Percentiles rank a stretch among this genome's conserved stretches.
These are phyloP conservation scores for Boletus patriciae DNA, from an alignment of 768 basidiomycete species.

Conservation along the genomic window DNA sequence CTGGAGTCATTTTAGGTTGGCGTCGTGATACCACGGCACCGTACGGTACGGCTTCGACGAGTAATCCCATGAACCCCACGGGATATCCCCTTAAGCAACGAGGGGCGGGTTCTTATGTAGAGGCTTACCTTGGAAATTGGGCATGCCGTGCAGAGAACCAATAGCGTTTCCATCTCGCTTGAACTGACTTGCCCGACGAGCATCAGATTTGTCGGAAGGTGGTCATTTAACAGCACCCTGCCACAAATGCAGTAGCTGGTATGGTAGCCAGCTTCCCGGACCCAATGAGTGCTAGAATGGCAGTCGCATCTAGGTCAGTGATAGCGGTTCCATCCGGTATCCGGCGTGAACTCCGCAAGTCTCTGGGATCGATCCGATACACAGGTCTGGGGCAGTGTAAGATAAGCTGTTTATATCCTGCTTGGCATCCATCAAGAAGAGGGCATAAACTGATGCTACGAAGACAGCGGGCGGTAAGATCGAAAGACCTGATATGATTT, in stretches of 20 bases:
- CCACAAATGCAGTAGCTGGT: constrained; percentile 38
- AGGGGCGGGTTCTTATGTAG: not conserved
- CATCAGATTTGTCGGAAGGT: constrained; percentile 38
- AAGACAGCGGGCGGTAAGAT: not conserved
- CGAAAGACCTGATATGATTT: not conserved
- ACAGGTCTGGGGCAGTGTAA: not conserved
- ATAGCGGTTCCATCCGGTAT: constrained; percentile 29
- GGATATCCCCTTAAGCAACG: constrained; percentile 16
- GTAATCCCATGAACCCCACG: constrained; percentile 28
- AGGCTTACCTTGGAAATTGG: constrained; percentile 31
- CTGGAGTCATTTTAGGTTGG: constrained; percentile 19
- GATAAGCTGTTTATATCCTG: constrained; percentile 2
- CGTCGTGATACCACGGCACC: constrained; percentile 37
- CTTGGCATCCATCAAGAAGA: not conserved
- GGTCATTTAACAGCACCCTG: constrained; percentile 41
- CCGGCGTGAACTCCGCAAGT: constrained; percentile 21
- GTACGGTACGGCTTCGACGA: constrained; percentile 16
- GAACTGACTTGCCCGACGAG: constrained; percentile 35
- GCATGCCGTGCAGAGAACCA: constrained; percentile 39
- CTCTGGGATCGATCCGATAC: constrained; percentile 14
- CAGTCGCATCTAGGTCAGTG: constrained; percentile 33
- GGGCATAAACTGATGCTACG: not conserved
- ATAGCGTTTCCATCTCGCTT: constrained; percentile 35
- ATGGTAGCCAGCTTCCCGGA: constrained; percentile 30
- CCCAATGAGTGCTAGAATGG: constrained; percentile 26